Conservation (phyloP, 106 monocot genomes). For the Dioscorea zingiberensis region DNA sequence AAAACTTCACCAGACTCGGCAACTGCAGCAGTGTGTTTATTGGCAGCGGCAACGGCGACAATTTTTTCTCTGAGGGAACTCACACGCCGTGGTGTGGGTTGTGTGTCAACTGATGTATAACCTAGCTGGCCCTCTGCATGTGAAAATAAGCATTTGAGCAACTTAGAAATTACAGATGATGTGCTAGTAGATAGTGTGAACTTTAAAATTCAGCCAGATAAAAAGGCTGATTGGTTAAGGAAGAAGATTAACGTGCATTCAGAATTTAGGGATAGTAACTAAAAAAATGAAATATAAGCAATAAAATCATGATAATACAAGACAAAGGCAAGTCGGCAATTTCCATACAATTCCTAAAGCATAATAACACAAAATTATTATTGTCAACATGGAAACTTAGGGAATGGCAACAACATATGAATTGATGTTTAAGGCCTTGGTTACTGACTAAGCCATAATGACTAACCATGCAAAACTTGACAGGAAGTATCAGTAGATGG, state of each 20-base stretch:
- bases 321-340: no score
- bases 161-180: background rate
- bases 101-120: conserved; percentile 93
- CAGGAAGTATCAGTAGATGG: no score
- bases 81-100: conserved; percentile 84
- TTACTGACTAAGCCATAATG: no score
- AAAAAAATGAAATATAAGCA: no score
- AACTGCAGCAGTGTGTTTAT: conserved; percentile 89
- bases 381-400: no score
- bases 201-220: background rate
- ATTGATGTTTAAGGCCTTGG: no score
- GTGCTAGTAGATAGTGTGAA: background rate
- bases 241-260: background rate
- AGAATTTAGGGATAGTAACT: background rate
- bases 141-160: background rate
- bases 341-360: no score
- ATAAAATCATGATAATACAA: no score
- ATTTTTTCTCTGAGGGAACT: conserved; percentile 68
- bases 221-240: background rate
- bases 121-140: conserved; percentile 95
- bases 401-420: no score
- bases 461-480: no score
- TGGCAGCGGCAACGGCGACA: conserved; percentile 85
- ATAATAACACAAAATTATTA: no score
- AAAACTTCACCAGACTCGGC: conserved; percentile 90